A percentile compares a stretch with the other conserved stretches of the same genome.
These are phyloP conservation scores for Neonectria faginata DNA, from an alignment of 2,329 filamentous ascomycete genomes.

Conservation along the genomic window DNA sequence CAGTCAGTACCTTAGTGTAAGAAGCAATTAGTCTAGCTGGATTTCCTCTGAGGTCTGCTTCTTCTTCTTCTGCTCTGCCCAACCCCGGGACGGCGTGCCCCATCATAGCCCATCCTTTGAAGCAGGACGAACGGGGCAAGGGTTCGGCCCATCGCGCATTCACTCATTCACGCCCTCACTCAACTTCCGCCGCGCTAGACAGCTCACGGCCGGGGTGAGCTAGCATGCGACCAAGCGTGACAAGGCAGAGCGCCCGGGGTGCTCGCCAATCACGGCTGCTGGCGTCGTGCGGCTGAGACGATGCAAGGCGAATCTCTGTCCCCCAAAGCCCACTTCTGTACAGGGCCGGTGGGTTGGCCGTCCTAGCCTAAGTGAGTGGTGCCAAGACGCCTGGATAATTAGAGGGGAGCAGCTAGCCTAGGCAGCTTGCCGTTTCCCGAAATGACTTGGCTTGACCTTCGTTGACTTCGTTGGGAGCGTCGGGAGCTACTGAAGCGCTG, in stretches of 20 bases:
- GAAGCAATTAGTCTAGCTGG: neutral
- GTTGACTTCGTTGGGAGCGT: neutral
- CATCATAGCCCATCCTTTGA: conserved; percentile 13
- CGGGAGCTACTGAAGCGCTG: neutral
- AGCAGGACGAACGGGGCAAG: conserved; percentile 5
- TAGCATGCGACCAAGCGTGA: conserved; percentile 31
- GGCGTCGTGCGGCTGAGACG: conserved; percentile 42
- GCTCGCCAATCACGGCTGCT: conserved; percentile 33
- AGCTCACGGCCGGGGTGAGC: conserved; percentile 32
- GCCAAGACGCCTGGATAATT: neutral
- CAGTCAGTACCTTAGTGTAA: neutral
- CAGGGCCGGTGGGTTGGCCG: neutral
- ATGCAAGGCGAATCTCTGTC: conserved; percentile 28
- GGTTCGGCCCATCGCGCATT: conserved; percentile 32
- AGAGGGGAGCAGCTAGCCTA: neutral
- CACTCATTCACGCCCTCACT: conserved; percentile 27
- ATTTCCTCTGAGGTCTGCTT: neutral
- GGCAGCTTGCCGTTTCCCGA: neutral
- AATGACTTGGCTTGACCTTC: neutral
- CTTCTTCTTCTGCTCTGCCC: conserved; percentile 8
- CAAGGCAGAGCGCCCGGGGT: conserved; percentile 38
- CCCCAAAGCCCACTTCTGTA: conserved; percentile 10
- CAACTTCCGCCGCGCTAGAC: conserved; percentile 32
- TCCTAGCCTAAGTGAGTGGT: neutral
- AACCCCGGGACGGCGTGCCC: conserved; percentile 18